Evolutionary conservation across 148 eudicot genomes (phyloP).

Genomic region (Salicornia ramosissima): DNA sequence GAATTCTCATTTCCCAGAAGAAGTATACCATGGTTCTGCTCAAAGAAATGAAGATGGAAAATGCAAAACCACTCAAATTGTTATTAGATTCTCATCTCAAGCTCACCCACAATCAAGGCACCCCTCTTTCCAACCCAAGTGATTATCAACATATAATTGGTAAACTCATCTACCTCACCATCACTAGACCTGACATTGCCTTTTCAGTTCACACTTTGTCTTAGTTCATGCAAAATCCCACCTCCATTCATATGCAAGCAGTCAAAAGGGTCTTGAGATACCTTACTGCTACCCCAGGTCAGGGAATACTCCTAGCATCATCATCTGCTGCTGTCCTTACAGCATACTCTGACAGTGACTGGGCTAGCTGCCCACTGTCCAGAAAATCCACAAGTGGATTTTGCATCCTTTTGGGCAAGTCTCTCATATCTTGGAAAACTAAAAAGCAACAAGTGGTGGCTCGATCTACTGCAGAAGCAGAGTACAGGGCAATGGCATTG

Average conservation of each 20-base stretch:
- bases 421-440: constrained; percentile 9
- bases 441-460: neutral
- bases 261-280: neutral
- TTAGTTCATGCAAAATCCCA: neutral
- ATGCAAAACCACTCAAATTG: neutral
- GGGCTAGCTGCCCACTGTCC: neutral
- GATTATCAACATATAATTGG: neutral
- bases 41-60: neutral
- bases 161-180: neutral
- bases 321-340: neutral
- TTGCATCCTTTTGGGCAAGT: neutral
- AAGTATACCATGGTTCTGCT: neutral
- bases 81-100: neutral
- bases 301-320: neutral
- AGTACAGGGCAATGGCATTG: constrained; percentile 1
- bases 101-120: neutral
- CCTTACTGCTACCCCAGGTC: neutral
- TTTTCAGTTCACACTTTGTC: neutral
- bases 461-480: neutral
- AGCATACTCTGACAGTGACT: neutral
- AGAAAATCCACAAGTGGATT: neutral
- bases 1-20: constrained; percentile 3
- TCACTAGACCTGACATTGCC: neutral
- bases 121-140: neutral
- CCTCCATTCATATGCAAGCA: neutral